Conservation (phyloP, 179 eudicot genomes). For the Dionaea muscipula region DNA sequence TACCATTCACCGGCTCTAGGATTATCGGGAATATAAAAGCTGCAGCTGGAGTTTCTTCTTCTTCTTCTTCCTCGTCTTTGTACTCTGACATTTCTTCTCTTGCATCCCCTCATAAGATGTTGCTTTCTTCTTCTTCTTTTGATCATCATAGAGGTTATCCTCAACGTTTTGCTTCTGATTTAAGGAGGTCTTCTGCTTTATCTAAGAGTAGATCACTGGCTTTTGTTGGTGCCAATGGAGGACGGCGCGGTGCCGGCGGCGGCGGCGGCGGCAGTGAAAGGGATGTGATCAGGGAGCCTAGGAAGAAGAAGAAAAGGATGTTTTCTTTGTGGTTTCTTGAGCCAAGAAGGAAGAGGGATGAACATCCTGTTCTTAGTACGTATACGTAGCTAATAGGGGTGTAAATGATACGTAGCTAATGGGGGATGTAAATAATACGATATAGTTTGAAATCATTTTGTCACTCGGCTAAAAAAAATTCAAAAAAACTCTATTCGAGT, state of each 20-base stretch:
- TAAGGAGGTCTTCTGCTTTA: neutral
- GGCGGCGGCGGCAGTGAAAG: neutral
- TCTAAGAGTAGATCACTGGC: conserved; percentile 16
- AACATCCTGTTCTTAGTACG: neutral
- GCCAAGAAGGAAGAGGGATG: conserved; percentile 8
- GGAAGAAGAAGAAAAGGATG: conserved; percentile 14
- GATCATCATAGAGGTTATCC: neutral
- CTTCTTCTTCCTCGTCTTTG: conserved; percentile 13
- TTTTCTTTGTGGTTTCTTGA: conserved; percentile 17
- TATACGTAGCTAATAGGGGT: too few species aligned
- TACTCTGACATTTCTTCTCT: conserved; percentile 16
- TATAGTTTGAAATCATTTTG: too few species aligned
- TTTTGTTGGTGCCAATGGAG: neutral
- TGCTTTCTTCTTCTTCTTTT: neutral
- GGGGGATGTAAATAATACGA: too few species aligned
- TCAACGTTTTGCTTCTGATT: conserved; percentile 1
- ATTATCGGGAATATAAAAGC: neutral
- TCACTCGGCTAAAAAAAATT: too few species aligned
- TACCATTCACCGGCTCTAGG: neutral
- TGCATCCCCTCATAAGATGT: conserved; percentile 8
- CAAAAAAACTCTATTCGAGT: too few species aligned
- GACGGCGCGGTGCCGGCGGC: neutral
- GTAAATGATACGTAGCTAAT: too few species aligned
- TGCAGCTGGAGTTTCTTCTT: conserved; percentile 7
- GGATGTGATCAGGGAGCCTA: conserved; percentile 3